These are phyloP conservation scores for Lycium ferocissimum DNA, from an alignment of 257 asterid genomes.

Conservation along the genomic window DNA sequence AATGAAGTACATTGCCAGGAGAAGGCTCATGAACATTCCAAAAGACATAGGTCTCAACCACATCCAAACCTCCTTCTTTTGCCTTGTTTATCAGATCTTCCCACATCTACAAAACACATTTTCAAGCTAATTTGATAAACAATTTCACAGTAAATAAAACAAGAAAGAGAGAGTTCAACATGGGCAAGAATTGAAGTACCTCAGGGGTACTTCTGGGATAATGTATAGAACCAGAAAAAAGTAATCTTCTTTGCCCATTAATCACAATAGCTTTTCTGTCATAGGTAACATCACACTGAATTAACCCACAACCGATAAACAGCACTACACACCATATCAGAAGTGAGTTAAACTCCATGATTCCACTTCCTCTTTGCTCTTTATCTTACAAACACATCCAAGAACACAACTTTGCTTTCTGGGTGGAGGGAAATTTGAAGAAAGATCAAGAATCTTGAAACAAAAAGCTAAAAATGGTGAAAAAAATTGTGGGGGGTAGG, in stretches of 20 bases:
- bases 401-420: constrained; percentile 22
- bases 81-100: constrained; percentile 44
- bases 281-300: constrained; percentile 35
- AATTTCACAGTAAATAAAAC: background rate
- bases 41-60: constrained; percentile 43
- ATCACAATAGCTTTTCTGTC: constrained; percentile 38
- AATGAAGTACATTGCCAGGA: constrained; percentile 40
- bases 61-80: constrained; percentile 43
- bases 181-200: constrained; percentile 16
- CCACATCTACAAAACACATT: constrained; percentile 39
- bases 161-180: background rate
- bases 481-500: background rate
- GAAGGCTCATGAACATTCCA: constrained; percentile 48
- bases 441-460: constrained; percentile 24
- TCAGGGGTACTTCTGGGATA: constrained; percentile 46
- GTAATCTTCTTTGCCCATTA: constrained; percentile 42
- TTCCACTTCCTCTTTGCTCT: background rate
- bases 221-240: constrained; percentile 44
- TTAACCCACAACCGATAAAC: constrained; percentile 21
- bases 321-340: background rate
- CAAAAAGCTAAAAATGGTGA: background rate
- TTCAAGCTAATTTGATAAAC: background rate
- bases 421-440: background rate
- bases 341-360: constrained; percentile 25
- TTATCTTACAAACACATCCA: constrained; percentile 23